Evolutionary conservation across 2,329 filamentous ascomycete genomes (phyloP).

Genomic region (Akanthomyces lecanii): DNA sequence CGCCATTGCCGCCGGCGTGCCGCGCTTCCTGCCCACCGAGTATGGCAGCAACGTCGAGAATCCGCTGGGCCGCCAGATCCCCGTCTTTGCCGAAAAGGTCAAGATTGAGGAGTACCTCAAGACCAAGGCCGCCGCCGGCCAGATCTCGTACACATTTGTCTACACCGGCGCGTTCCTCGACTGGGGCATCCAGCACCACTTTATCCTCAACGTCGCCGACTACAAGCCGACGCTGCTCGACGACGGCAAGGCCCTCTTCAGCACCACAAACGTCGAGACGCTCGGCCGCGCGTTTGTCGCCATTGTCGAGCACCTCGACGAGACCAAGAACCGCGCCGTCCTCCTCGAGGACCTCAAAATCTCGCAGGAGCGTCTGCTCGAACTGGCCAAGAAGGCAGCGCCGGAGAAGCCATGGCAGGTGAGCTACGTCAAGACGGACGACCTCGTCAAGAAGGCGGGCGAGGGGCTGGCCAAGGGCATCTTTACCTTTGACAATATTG

Average conservation of each 20-base stretch:
- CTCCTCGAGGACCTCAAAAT: slow-evolving; percentile 46
- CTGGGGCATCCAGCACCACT: slow-evolving; percentile 17
- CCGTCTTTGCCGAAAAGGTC: slow-evolving; percentile 21
- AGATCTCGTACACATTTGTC: slow-evolving; percentile 24
- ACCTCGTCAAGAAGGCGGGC: slow-evolving; percentile 25
- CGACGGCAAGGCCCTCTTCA: slow-evolving; percentile 42
- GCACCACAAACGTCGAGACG: slow-evolving; percentile 40
- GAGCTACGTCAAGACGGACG: slow-evolving; percentile 29
- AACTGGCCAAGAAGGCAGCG: slow-evolving; percentile 16
- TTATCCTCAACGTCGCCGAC: slow-evolving; percentile 27
- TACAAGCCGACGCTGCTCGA: slow-evolving; percentile 37
- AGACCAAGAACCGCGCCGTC: slow-evolving; percentile 50
- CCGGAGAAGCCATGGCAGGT: slow-evolving; percentile 25
- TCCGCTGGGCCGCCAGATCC: slow-evolving; percentile 11
- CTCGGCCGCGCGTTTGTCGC: slow-evolving; percentile 44
- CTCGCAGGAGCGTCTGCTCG: slow-evolving; percentile 47
- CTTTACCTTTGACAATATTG: slow-evolving; percentile 28
- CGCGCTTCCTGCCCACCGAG: slow-evolving; percentile 50
- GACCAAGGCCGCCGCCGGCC: slow-evolving; percentile 9
- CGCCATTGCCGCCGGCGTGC: slow-evolving; percentile 47
- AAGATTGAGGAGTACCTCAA: slow-evolving; percentile 15
- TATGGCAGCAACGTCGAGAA: slow-evolving; percentile 33
- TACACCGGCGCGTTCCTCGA: slow-evolving; percentile 31
- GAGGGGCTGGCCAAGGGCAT: slow-evolving; percentile 30
- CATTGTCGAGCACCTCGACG: slow-evolving; percentile 40